These are phyloP conservation scores for Tetraselmis chui DNA, from an alignment of 139 green algal genomes.

Conservation along the genomic window DNA sequence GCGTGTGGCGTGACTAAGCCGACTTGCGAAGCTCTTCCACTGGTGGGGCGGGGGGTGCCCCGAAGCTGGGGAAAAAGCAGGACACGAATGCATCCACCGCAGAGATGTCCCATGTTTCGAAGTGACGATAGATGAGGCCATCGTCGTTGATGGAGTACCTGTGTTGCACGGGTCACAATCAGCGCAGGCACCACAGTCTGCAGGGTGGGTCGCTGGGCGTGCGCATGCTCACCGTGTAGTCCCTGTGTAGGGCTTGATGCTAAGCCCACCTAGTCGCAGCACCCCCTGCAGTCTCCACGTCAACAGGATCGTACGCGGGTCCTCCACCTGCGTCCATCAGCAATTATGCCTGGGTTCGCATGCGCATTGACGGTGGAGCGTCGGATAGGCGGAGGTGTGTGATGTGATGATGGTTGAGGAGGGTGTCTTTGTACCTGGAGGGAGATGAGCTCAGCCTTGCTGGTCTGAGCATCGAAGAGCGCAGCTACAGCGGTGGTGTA, in stretches of 20 bases:
- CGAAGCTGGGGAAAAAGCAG: constrained; percentile 16
- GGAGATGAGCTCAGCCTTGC: constrained; percentile 38
- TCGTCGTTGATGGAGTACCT: constrained; percentile 11
- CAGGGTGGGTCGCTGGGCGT: too few species aligned
- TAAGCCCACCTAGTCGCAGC: constrained; percentile 25
- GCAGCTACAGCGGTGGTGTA: constrained; percentile 39
- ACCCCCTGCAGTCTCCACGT: constrained; percentile 37
- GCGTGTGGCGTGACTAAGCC: too few species aligned
- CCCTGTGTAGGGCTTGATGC: constrained; percentile 52
- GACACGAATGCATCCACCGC: constrained; percentile 31
- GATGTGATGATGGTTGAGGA: too few species aligned
- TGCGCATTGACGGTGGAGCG: too few species aligned
- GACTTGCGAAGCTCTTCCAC: neutral
- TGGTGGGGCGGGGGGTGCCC: constrained; percentile 15
- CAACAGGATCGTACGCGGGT: constrained; percentile 23
- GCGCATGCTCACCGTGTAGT: constrained; percentile 10
- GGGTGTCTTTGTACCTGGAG: too few species aligned
- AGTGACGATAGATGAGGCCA: constrained; percentile 27
- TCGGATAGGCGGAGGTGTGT: too few species aligned
- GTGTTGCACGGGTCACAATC: neutral
- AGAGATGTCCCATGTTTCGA: constrained; percentile 50
- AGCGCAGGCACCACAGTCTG: too few species aligned
- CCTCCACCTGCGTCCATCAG: neutral
- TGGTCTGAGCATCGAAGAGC: constrained; percentile 40
- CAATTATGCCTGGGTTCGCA: too few species aligned